phyloP scores from a whole-genome alignment of 129 eudicot genomes.

The Gnaphalium uliginosum region DNA sequence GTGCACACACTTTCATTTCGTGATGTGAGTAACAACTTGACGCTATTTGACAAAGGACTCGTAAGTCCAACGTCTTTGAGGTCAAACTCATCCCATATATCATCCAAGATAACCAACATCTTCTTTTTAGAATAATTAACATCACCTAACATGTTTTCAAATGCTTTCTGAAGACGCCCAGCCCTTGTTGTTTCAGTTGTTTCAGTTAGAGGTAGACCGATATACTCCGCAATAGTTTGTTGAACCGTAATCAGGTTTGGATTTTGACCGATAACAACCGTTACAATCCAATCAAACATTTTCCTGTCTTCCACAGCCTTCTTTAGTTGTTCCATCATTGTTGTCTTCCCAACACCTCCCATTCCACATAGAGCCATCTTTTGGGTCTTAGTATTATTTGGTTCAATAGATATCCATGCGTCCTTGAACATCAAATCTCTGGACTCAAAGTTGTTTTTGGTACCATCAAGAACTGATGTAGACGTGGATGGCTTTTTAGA shows the following conservation, averaged over 20 bases:
- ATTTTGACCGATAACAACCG: constrained; percentile 5
- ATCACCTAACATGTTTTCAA: neutral
- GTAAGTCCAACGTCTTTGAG: neutral
- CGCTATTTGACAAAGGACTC: neutral
- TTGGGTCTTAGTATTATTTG: neutral
- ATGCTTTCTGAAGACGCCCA: neutral
- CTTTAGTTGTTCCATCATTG: constrained; percentile 3
- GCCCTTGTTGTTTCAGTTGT: neutral
- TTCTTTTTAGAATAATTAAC: neutral
- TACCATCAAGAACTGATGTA: no score
- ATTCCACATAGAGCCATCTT: constrained; percentile 21
- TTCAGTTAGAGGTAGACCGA: neutral
- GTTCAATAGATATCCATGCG: neutral
- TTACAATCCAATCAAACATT: neutral
- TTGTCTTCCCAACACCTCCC: constrained; percentile 27
- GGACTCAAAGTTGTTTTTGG: no score
- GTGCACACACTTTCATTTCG: neutral
- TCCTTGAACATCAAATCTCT: neutral
- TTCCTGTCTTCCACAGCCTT: neutral
- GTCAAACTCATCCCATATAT: neutral
- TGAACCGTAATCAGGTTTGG: neutral
- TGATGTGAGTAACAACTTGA: constrained; percentile 7
- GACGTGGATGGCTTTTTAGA: no score
- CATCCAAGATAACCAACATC: neutral
- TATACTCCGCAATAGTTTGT: neutral